Evolutionary conservation across 1,284 basidiomycete species (phyloP).

Genomic region (Cutaneotrichosporon cavernicola): DNA sequence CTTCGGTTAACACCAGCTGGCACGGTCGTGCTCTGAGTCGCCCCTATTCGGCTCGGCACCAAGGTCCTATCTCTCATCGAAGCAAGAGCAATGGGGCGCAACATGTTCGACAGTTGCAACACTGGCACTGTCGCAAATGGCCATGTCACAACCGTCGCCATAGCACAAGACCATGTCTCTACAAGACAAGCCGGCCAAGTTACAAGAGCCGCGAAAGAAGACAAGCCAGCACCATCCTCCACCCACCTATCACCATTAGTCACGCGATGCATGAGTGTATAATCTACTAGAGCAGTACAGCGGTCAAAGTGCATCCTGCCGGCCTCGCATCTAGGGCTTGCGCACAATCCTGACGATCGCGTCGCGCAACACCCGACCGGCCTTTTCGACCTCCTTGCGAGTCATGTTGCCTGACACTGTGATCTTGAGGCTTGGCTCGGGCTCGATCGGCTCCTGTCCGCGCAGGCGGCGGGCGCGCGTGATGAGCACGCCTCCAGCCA

Average conservation of each 20-base stretch:
- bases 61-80: too few relatives aligned
- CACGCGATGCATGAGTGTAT: conserved; percentile 7
- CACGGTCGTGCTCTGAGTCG: too few relatives aligned
- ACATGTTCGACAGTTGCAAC: too few relatives aligned
- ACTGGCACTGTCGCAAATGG: too few relatives aligned
- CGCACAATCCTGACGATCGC: conserved; percentile 66
- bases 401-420: conserved; percentile 73
- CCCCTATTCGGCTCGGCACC: too few relatives aligned
- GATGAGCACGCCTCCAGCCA: conserved; percentile 74
- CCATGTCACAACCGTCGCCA: too few relatives aligned
- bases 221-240: too few relatives aligned
- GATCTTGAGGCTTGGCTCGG: conserved; percentile 82
- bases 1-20: too few relatives aligned
- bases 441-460: conserved; percentile 78
- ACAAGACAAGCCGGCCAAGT: too few relatives aligned
- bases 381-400: conserved; percentile 89
- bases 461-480: conserved; percentile 76
- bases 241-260: not conserved
- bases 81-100: too few relatives aligned
- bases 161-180: too few relatives aligned
- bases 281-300: not conserved
- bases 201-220: too few relatives aligned
- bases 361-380: conserved; percentile 69
- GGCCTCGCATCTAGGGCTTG: not conserved
- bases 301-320: not conserved